Evolutionary conservation across 768 basidiomycete species (phyloP).

Genomic region (Tricholoma matsutake): DNA sequence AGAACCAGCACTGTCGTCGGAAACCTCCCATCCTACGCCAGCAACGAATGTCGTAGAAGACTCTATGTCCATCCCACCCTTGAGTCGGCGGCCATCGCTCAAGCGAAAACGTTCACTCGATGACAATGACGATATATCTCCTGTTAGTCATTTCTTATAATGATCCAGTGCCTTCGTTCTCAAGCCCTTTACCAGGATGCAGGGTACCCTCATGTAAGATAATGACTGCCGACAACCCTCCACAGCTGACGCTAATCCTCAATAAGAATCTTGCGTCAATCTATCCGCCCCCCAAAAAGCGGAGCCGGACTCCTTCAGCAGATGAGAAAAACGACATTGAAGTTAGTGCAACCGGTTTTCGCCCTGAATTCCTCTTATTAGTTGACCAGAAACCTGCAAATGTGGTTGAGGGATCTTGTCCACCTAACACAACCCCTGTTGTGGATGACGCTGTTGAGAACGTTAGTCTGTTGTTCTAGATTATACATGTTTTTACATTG

Average conservation of each 20-base stretch:
- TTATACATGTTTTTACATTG: neutral
- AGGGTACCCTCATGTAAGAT: conserved; percentile 44
- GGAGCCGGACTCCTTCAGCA: conserved; percentile 42
- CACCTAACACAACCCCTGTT: neutral
- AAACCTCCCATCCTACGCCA: neutral
- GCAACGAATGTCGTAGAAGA: neutral
- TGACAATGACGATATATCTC: conserved; percentile 20
- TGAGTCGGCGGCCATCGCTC: conserved; percentile 12
- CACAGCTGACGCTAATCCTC: neutral
- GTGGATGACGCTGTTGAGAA: neutral
- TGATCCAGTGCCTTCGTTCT: conserved; percentile 3
- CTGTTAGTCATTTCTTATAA: conserved; percentile 2
- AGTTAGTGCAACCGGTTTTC: conserved; percentile 5
- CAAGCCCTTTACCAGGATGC: conserved; percentile 25
- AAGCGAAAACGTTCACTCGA: conserved; percentile 31
- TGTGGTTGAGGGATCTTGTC: neutral
- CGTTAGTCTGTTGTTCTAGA: neutral
- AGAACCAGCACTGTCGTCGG: neutral
- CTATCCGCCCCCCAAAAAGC: conserved; percentile 40
- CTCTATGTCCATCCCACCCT: conserved; percentile 1
- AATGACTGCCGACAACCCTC: neutral
- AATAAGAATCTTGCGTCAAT: conserved; percentile 46
- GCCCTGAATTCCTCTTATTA: neutral
- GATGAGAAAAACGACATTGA: conserved; percentile 26
- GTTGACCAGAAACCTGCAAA: neutral